Percentiles rank a stretch among this genome's conserved stretches.
phyloP scores from a whole-genome alignment of 2,329 filamentous ascomycete genomes.

The Balansia obtecta region DNA sequence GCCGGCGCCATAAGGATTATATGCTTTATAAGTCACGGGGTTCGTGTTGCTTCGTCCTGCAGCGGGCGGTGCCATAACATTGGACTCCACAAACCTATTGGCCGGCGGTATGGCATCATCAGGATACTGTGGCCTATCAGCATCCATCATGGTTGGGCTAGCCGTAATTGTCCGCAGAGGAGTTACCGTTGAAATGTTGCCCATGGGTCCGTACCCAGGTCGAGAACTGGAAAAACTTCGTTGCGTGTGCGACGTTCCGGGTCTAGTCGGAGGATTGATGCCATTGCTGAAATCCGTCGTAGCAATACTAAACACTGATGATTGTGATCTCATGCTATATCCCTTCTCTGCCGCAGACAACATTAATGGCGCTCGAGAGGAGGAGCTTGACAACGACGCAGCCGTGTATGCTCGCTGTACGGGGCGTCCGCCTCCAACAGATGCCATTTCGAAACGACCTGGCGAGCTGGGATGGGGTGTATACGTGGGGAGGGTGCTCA shows the following conservation, averaged over 20 bases:
- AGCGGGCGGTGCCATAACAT: constrained; percentile 10
- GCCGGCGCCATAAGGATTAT: constrained; percentile 13
- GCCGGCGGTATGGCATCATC: constrained; percentile 20
- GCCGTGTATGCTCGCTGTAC: constrained; percentile 39
- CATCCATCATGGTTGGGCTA: constrained; percentile 18
- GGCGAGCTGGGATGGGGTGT: constrained; percentile 46
- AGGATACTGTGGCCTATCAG: constrained; percentile 19
- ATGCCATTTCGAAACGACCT: constrained; percentile 37
- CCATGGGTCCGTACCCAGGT: constrained; percentile 9
- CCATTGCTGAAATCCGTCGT: constrained; percentile 11
- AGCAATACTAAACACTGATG: constrained; percentile 23
- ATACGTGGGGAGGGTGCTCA: constrained; percentile 49
- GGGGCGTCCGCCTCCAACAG: constrained; percentile 39
- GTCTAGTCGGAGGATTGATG: constrained; percentile 18
- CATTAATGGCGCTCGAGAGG: constrained; percentile 51
- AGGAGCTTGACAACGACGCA: constrained; percentile 46
- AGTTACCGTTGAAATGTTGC: constrained; percentile 8
- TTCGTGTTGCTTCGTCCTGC: constrained; percentile 5
- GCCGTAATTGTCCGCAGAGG: constrained; percentile 15
- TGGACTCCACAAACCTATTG: constrained; percentile 19
- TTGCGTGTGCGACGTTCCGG: constrained; percentile 25
- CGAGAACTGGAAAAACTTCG: constrained; percentile 15
- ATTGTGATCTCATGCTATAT: constrained; percentile 24
- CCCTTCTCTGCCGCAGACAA: constrained; percentile 49
- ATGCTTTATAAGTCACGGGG: constrained; percentile 9